A percentile compares a stretch with the other conserved stretches of the same genome.
Conservation (phyloP, 2,329 filamentous ascomycete genomes). For the Ophiocordyceps camponoti-leonardi region DNA sequence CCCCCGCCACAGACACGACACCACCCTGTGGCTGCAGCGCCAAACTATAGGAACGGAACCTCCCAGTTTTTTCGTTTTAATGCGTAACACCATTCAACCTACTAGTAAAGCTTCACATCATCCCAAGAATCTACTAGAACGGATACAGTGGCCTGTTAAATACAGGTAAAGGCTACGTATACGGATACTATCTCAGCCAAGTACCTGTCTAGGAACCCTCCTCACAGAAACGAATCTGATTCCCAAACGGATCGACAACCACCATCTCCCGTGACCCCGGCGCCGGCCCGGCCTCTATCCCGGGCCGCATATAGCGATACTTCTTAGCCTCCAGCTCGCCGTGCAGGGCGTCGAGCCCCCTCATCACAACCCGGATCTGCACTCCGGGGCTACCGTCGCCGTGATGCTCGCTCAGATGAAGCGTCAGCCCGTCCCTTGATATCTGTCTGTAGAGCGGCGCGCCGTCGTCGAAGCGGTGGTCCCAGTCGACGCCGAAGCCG, state of each 20-base stretch:
- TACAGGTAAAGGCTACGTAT: no score
- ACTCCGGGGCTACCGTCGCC: conserved; percentile 6
- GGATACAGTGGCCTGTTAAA: no score
- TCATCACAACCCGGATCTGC: conserved; percentile 2
- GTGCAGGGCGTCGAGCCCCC: conserved; percentile 2
- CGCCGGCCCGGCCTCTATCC: conserved; percentile 3
- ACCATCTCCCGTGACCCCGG: conserved; percentile 2
- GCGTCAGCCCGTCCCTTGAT: conserved; percentile 3
- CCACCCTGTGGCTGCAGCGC: background rate
- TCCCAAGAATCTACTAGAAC: no score
- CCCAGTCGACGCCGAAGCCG: conserved; percentile 6
- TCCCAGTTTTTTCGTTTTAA: no score
- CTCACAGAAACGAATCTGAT: conserved; percentile 4
- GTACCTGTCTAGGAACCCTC: no score
- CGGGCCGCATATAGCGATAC: conserved; percentile 6
- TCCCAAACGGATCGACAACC: conserved; percentile 7
- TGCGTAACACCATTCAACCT: no score
- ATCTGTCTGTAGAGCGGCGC: conserved; percentile 6
- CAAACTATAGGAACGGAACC: no score
- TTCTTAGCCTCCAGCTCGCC: conserved; percentile 3
- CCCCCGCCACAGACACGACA: no score
- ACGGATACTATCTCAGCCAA: no score
- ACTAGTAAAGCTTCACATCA: no score
- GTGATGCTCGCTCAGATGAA: conserved; percentile 7
- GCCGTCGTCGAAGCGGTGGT: conserved; percentile 6